phyloP scores from a whole-genome alignment of 805 yeast genomes.

The Wickerhamomyces mucosus region DNA sequence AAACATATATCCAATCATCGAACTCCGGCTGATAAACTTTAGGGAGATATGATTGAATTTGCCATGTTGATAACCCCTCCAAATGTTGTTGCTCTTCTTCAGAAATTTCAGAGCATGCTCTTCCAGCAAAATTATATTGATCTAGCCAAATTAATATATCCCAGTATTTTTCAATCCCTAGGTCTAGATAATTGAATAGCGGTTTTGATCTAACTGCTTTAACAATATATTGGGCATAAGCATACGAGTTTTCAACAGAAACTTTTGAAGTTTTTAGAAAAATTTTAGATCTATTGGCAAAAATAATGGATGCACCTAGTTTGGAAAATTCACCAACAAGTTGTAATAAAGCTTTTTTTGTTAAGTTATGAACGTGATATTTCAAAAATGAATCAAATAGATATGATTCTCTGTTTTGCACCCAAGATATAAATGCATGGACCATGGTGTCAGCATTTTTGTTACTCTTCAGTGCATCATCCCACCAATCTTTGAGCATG shows the following conservation, averaged over 20 bases:
- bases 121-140: constrained; percentile 76
- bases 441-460: constrained; percentile 75
- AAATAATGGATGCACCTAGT: constrained; percentile 72
- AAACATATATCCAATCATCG: constrained; percentile 75
- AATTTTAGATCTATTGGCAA: constrained; percentile 70
- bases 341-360: constrained; percentile 75
- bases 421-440: constrained; percentile 78
- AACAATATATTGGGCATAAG: constrained; percentile 77
- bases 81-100: constrained; percentile 29
- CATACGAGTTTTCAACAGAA: constrained; percentile 79
- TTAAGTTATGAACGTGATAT: constrained; percentile 80
- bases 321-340: constrained; percentile 68
- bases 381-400: constrained; percentile 73
- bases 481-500: constrained; percentile 90
- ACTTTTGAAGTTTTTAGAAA: constrained; percentile 66
- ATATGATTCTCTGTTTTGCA: constrained; percentile 61
- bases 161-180: constrained; percentile 75
- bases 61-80: constrained; percentile 60
- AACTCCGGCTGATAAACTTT: constrained; percentile 69
- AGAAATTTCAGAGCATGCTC: constrained; percentile 31
- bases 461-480: constrained; percentile 62
- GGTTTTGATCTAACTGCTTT: constrained; percentile 75
- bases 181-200: constrained; percentile 71
- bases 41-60: constrained; percentile 66
- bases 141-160: constrained; percentile 95